A percentile compares a stretch with the other conserved stretches of the same genome.
phyloP scores from a whole-genome alignment of 2,329 filamentous ascomycete species.

The Xylaria sp. region DNA sequence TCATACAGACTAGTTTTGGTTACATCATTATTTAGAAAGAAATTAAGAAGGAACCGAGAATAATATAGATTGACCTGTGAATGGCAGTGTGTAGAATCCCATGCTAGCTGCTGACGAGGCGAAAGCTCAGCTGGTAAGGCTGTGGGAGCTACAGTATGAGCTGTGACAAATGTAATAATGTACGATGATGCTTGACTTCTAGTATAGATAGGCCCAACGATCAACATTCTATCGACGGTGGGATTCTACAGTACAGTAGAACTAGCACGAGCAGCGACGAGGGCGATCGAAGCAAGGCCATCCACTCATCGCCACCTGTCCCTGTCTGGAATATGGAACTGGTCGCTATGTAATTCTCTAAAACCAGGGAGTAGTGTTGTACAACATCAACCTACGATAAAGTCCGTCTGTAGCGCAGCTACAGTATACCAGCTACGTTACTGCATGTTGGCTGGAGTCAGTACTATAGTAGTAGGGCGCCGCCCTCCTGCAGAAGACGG shows the following conservation, averaged over 20 bases:
- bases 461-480: background rate
- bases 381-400: too few relatives aligned
- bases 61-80: too few relatives aligned
- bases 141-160: slow-evolving; percentile 23
- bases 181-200: too few relatives aligned
- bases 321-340: too few relatives aligned
- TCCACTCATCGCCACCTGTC: too few relatives aligned
- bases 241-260: too few relatives aligned
- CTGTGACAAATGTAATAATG: background rate
- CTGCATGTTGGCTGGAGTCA: slow-evolving; percentile 2
- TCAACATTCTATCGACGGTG: slow-evolving; percentile 10
- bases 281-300: too few relatives aligned
- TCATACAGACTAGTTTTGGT: background rate
- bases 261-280: too few relatives aligned
- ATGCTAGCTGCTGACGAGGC: slow-evolving; percentile 9
- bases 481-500: slow-evolving; percentile 18
- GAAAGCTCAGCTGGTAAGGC: slow-evolving; percentile 32
- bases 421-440: background rate
- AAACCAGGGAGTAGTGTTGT: too few relatives aligned
- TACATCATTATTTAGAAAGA: background rate
- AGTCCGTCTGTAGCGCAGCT: slow-evolving; percentile 5
- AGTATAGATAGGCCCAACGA: background rate
- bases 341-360: background rate
- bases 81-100: background rate
- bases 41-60: too few relatives aligned